Base-by-base conservation (phyloP, 2,329 filamentous ascomycete genomes). In the Rutstroemia sp. region DNA sequence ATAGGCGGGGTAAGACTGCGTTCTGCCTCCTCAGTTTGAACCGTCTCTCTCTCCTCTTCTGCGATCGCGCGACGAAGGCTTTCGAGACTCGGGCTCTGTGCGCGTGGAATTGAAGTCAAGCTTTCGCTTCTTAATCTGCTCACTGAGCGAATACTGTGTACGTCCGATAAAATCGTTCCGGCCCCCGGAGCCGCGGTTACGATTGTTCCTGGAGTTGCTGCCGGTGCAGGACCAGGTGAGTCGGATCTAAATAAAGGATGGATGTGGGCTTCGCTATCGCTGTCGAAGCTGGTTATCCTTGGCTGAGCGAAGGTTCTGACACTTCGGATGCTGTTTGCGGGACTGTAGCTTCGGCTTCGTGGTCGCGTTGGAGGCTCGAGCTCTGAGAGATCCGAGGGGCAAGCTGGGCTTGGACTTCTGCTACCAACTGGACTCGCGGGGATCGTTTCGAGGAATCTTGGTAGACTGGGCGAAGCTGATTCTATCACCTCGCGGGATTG, bases 241-340 rank as follows among this genome's bases (percentile, higher is more conserved):
- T 89, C 86, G 5, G 84, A 84, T 58, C 88, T 79, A 73, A 92
- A 91, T 3, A 92, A 77, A 8, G 88, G 88, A 68, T 92, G 88
- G 47, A 91, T 90, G 66, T 90, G 82, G 3, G 83, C 76, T 68
- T 91, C 86, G 16, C 62, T 50, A 27, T 71, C 73, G 49, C 71
- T 74, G 5, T 67, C 67, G 25, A 73, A 70, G 47, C 60, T 65
- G 45, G 47, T 54, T 10, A 45, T 54, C 23, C 61, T 57, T 10
- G 50, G 42, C 34, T 47, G 51, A 39, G 17, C 51, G 51, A 37
- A 49, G 46, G 51, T 59, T 49, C 3, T 58, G 45, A 25, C 51
- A 59, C 37, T 65, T 60, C 48, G 56, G 46, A 25, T 57, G 55
- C 61, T 66, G n/a, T 56, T 63, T 4, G 64, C 62, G 46, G 66